Evolutionary conservation across 495 filamentous ascomycete species (phyloP).

Genomic region (Penicillium coffeae): DNA sequence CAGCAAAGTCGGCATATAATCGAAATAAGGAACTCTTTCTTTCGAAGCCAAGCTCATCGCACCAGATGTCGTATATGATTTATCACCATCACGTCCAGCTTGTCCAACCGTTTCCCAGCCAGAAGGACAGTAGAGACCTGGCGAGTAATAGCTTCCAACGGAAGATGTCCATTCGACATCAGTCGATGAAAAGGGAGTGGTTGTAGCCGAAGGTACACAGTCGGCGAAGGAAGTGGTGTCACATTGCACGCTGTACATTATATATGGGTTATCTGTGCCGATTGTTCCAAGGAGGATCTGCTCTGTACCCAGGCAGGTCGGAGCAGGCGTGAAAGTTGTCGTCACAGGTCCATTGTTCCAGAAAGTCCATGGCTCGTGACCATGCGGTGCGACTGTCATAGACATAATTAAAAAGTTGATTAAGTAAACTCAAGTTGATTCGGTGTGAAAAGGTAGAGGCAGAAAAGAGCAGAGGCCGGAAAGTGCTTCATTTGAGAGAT

Average conservation of each 20-base stretch:
- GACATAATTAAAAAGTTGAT: too few relatives aligned
- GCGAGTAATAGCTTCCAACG: constrained; percentile 2
- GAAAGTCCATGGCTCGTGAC: neutral
- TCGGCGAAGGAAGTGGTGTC: neutral
- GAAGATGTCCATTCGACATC: neutral
- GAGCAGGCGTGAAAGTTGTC: neutral
- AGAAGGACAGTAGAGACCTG: constrained; percentile 6
- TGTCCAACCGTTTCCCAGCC: constrained; percentile 1
- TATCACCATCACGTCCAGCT: constrained; percentile 2
- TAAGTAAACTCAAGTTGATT: too few relatives aligned
- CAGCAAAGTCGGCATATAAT: neutral
- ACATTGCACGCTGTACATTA: neutral
- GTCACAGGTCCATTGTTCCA: neutral
- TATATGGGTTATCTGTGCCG: neutral
- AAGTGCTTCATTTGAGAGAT: too few relatives aligned
- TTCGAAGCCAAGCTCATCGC: neutral
- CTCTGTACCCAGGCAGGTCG: neutral
- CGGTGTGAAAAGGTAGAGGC: too few relatives aligned
- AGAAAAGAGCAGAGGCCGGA: too few relatives aligned
- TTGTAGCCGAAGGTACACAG: neutral
- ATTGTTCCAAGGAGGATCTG: neutral
- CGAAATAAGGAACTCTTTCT: neutral
- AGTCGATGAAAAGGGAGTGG: neutral
- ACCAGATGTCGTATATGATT: neutral
- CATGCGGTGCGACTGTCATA: neutral